A percentile compares a stretch with the other conserved stretches of the same genome.
These are phyloP conservation scores for Iris macrosiphon DNA, from an alignment of 106 monocot genomes.

Conservation along the genomic window DNA sequence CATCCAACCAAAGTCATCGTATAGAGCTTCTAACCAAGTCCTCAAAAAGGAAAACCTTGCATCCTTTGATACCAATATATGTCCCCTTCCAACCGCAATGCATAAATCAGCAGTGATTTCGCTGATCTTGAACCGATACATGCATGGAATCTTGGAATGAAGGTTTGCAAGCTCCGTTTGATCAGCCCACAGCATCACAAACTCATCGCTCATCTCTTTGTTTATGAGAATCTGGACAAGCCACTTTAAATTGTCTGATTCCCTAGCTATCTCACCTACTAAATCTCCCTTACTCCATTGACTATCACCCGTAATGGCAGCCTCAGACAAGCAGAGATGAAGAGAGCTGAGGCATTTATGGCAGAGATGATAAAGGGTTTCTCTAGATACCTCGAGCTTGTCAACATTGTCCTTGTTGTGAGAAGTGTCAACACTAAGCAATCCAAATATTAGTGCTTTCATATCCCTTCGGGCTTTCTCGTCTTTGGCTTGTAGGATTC, in stretches of 20 bases:
- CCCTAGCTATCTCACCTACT: constrained; percentile 25
- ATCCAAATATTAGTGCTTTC: constrained; percentile 32
- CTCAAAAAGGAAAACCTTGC: constrained; percentile 15
- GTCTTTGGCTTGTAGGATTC: constrained; percentile 46
- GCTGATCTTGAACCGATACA: constrained; percentile 38
- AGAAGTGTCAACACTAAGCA: constrained; percentile 13
- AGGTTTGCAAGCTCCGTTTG: constrained; percentile 30
- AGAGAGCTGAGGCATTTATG: constrained; percentile 27
- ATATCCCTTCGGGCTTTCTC: constrained; percentile 56
- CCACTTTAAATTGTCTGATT: constrained; percentile 28
- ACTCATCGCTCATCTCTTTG: constrained; percentile 33
- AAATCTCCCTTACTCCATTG: constrained; percentile 9
- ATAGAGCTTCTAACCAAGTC: constrained; percentile 39
- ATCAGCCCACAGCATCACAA: constrained; percentile 40
- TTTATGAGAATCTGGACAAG: constrained; percentile 30
- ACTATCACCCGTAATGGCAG: constrained; percentile 13
- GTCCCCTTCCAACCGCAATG: constrained; percentile 27
- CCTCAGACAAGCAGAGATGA: constrained; percentile 17
- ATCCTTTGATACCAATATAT: constrained; percentile 28
- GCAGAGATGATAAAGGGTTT: constrained; percentile 35
- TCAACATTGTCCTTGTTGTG: background rate
- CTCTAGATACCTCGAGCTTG: constrained; percentile 17
- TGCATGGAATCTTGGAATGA: constrained; percentile 23
- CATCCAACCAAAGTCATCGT: constrained; percentile 40
- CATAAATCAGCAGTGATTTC: constrained; percentile 35